Base-by-base conservation (phyloP, 768 basidiomycete species). In the Mycena kentingensis region DNA sequence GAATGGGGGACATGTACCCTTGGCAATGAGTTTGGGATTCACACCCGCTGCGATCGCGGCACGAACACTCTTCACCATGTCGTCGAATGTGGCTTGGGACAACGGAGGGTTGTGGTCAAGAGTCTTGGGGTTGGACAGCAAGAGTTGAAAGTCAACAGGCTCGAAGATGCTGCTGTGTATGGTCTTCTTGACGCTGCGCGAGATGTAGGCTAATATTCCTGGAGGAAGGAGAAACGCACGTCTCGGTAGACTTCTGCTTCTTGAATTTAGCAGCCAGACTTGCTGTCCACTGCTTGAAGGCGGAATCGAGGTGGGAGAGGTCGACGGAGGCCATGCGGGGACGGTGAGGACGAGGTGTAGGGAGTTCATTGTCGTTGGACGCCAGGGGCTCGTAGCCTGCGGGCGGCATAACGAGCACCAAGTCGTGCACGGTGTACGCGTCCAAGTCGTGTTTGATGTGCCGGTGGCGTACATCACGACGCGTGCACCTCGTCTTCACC, bases 221-320 rank as follows among this genome's bases (percentile, higher is more conserved):
- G n/a, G n/a, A n/a, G n/a, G n/a, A n/a, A n/a, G n/a, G n/a, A n/a
- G n/a, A n/a, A n/a, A n/a, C n/a, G n/a, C n/a, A 78, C 63, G 83
- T 22, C 5, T 7, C 41, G 77, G 51, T 82, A 81, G 34, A 81
- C 77, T 15, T 76, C 75, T 60, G 80, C 82, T 76, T 84, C 87
- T 64, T 85, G 81, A 93, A 82, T 69, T 88, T 90, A 71, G 90
- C 85, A 1, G 90, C 86, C 60, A 93, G 92, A 48, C 86, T 87
- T 61, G 88, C 84, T 12, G 90, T 93, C 90, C 90, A 93, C 85
- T 88, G 79, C 70, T 92, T 92, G 74, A 93, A 93, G 5, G 90
- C 90, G 64, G 77, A 81, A 65, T 93, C 90, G 51, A 93, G 66
- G 63, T 89, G 89, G 34, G 82, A 79, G 52, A 93, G 71, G 76